Base-by-base conservation (phyloP, 116 monocot genomes). In the Cymodocea nodosa region DNA sequence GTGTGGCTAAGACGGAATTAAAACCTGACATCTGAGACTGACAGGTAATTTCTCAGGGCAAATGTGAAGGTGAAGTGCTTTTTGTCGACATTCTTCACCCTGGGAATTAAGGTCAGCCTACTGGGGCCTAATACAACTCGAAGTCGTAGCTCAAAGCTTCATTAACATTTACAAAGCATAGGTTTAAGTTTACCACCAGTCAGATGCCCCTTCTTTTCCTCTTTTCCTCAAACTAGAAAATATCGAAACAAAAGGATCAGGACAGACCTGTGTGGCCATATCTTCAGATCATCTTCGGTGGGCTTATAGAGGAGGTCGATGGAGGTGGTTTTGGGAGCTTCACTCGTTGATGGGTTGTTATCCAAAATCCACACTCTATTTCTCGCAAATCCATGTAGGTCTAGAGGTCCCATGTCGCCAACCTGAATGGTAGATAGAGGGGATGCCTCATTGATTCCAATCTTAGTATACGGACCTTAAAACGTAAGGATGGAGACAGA, bases 21-120 rank as follows among this genome's bases (percentile, higher is more conserved):
- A 69, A 62, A 89, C 89, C 89, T 89, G 89, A 89, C 71, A 74
- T 89, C 85, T 52, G 89, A 89, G 40, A 84, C 73, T 15, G 80
- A 64, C 18, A 89, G 62, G 64, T 89, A 80, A 65, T 80, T 89
- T 50, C 71, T 70, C 51, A 82, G n/a, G 59, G 82, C 77, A 71
- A 89, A 78, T 50, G 82, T 80, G 71, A 89, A 89, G 18, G 75
- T 57, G 51, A 89, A 82, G 18, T 68, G 23, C 59, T 78, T 89
- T 59, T 30, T 74, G 56, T 80, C 89, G 0, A 74, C 82, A 35
- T 89, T 89, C 70, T 78, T 82, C 67, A 89, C 84, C 63, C 78
- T 77, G 56, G 89, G 77, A 68, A 84, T 80, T 50, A 89, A 52
- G 9, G 77, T 82, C 65, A 89, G 70, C 60, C 78, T 84, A 62